Base-by-base conservation (phyloP, 768 basidiomycete species). In the Xerocomellus intermedius region DNA sequence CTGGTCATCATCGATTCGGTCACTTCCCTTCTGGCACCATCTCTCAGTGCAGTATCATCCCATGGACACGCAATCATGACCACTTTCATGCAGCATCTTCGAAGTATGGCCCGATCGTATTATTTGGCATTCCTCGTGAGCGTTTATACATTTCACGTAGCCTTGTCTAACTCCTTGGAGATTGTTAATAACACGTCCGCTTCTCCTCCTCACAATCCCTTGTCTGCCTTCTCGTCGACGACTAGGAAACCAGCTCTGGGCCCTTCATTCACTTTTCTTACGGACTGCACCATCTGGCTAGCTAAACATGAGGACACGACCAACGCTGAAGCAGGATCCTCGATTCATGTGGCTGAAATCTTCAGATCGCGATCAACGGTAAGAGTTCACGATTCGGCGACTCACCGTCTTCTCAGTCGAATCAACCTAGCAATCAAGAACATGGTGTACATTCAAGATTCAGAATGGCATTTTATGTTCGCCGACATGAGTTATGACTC, bases 1-100 rank as follows among this genome's bases (percentile, higher is more conserved):
- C 80, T 78, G 46, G 63, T 91, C 8, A 81, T 91, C 12, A 75
- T 92, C 30, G 89, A 91, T 64, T 64, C 76, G 17, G 73, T 90
- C 38, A 87, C 89, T 2, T 74, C 84, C 16, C 75, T 91, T 24
- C 64, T 91, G 13, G 79, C 81, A 9, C 84, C 87, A 2, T 71
- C 80, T 42, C 74, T 91, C 21, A 87, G 81, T 61, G 82, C 80
- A 0, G 74, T 82, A 4, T 85, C 89, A 5, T 80, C 87, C 3
- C 82, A 89, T 72, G 89, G 90, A 5, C 89, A 92, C 65, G 84
- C 87, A 0, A 71, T 80, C 17, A 90, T 91, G 87, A 79, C 79
- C 0, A 77, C 79, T 3, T 82, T 91, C 52, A 89, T 91, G 84
- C 80, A 78, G 2, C 78, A 83, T 49, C 75, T 91, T 24, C 80